Evolutionary conservation across 2,329 filamentous ascomycete genomes (phyloP).

Genomic region (Ophiosphaerella narmari): DNA sequence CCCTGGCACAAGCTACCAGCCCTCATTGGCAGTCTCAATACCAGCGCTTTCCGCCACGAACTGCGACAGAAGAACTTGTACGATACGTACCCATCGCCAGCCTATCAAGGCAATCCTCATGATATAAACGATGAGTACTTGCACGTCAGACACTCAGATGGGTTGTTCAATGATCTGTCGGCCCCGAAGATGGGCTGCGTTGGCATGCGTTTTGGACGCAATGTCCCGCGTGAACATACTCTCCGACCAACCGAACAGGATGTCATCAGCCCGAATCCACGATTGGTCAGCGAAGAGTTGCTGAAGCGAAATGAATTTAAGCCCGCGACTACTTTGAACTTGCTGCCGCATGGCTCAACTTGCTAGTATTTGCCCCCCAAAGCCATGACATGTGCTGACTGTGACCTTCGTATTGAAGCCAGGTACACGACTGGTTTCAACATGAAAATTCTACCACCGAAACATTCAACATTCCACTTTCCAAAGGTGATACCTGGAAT

Average conservation of each 20-base stretch:
- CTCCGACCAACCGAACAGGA: constrained; percentile 49
- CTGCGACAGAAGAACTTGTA: constrained; percentile 52
- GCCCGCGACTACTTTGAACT: constrained; percentile 52
- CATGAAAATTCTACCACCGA: constrained; percentile 32
- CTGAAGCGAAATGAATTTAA: constrained; percentile 52
- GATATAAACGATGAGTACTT: constrained; percentile 41
- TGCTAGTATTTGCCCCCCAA: constrained; percentile 15
- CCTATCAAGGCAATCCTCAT: constrained; percentile 34
- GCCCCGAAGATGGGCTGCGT: constrained; percentile 52
- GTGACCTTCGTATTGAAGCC: constrained; percentile 9
- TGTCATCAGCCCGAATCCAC: constrained; percentile 51
- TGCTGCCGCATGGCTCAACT: constrained; percentile 59
- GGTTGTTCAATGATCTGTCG: constrained; percentile 50
- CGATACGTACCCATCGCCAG: constrained; percentile 50
- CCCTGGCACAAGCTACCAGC: constrained; percentile 52
- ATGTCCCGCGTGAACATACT: constrained; percentile 47
- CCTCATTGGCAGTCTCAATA: constrained; percentile 49
- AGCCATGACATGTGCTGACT: constrained; percentile 24
- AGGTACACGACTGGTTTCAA: constrained; percentile 18
- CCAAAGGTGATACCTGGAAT: constrained; percentile 43
- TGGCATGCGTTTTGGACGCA: constrained; percentile 53
- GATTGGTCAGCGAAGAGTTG: constrained; percentile 50
- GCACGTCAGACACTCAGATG: constrained; percentile 50
- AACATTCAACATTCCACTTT: constrained; percentile 42
- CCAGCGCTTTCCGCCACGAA: constrained; percentile 49